phyloP scores from a whole-genome alignment of 495 filamentous ascomycete species.

The Neurospora intermedia region DNA sequence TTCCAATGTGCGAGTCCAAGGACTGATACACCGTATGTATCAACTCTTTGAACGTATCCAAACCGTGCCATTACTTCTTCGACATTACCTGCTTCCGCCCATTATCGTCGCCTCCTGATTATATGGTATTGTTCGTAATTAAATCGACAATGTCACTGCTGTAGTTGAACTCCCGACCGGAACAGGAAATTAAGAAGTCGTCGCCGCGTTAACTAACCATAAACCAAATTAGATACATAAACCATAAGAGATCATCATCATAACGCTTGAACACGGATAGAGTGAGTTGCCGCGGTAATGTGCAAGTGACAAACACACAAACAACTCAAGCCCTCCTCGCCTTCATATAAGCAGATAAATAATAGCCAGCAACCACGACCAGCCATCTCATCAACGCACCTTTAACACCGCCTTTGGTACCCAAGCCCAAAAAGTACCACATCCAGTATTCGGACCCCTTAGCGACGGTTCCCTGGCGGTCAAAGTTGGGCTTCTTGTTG shows the following conservation, averaged over 20 bases:
- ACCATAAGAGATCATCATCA: background rate
- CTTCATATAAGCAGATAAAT: constrained; percentile 6
- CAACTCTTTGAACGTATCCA: background rate
- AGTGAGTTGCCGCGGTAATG: background rate
- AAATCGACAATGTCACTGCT: background rate
- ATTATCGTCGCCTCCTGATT: background rate
- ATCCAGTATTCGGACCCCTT: constrained; percentile 39
- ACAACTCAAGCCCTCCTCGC: background rate
- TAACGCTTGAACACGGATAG: background rate
- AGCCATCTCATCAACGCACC: constrained; percentile 40
- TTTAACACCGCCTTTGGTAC: constrained; percentile 31
- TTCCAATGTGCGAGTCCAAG: background rate
- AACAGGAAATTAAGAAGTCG: background rate
- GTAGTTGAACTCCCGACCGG: background rate
- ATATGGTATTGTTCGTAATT: background rate
- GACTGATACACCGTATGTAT: background rate
- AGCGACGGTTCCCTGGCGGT: constrained; percentile 57
- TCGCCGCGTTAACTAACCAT: background rate
- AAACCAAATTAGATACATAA: background rate
- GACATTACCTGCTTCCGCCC: background rate
- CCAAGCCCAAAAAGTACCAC: constrained; percentile 33
- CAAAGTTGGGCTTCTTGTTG: constrained; percentile 63
- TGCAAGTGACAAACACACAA: background rate
- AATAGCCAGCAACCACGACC: constrained; percentile 22
- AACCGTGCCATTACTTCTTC: background rate